Conservation (phyloP, 495 filamentous ascomycete species). For the Collariella sp. region DNA sequence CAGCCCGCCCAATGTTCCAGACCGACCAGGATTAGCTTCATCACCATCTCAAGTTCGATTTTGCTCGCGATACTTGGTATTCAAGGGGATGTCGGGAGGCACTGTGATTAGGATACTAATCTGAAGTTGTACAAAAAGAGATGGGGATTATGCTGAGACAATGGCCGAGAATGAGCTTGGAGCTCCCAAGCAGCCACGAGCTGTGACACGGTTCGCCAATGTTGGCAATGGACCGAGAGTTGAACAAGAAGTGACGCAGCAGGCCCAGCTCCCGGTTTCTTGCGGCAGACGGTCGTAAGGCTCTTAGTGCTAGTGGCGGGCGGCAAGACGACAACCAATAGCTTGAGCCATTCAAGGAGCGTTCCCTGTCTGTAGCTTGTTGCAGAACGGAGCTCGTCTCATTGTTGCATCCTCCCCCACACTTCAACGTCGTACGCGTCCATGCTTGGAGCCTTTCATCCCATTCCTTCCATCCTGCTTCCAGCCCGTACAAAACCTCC, state of each 20-base stretch:
- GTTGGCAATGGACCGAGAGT: no score
- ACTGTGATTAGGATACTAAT: no score
- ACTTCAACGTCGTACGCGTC: neutral
- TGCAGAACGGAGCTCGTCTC: neutral
- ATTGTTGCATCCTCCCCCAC: neutral
- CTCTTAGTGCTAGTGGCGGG: neutral
- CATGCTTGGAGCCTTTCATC: neutral
- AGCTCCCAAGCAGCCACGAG: no score
- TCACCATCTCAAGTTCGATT: no score
- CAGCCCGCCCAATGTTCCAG: no score
- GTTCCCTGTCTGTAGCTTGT: neutral
- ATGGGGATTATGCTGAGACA: no score
- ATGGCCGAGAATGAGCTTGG: no score
- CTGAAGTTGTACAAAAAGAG: no score
- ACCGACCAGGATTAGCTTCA: no score
- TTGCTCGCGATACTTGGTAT: no score
- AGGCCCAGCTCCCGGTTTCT: slow-evolving; percentile 4
- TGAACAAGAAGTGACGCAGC: neutral
- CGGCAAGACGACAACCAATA: neutral
- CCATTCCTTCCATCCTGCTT: neutral
- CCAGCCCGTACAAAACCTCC: neutral
- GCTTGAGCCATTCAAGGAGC: neutral
- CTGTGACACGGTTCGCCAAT: no score
- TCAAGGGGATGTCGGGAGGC: no score
- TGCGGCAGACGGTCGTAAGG: neutral